These are phyloP conservation scores for Ceratocystis albifundus DNA, from an alignment of 2,329 filamentous ascomycete species.

Conservation along the genomic window DNA sequence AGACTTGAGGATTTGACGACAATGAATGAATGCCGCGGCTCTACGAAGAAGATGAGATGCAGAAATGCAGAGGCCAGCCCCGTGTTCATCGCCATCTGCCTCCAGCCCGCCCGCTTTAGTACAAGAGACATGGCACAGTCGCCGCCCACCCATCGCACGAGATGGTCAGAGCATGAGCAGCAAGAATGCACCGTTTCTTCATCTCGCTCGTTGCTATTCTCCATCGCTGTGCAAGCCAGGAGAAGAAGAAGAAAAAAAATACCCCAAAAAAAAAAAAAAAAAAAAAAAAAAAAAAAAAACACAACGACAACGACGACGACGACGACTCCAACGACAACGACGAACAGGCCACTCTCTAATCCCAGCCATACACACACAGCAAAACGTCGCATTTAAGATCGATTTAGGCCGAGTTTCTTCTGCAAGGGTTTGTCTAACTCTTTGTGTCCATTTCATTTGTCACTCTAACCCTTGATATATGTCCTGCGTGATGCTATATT, in stretches of 20 bases:
- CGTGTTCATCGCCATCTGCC: too few species aligned
- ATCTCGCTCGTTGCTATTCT: neutral
- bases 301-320: too few species aligned
- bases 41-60: too few species aligned
- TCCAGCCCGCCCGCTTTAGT: too few species aligned
- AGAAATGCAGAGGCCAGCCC: neutral
- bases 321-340: too few species aligned
- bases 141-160: neutral
- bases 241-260: neutral
- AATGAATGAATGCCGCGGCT: too few species aligned
- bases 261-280: too few species aligned
- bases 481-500: constrained; percentile 3
- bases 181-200: neutral
- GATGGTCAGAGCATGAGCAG: neutral
- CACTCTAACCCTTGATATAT: neutral
- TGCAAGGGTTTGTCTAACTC: neutral
- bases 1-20: neutral
- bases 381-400: neutral
- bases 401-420: neutral
- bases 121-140: neutral
- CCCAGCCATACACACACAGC: neutral
- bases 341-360: neutral
- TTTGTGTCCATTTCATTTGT: neutral
- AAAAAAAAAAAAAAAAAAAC: too few species aligned
- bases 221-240: neutral